phyloP scores from a whole-genome alignment of 352 stramenopile genomes.

The Phytophthora hybrid region DNA sequence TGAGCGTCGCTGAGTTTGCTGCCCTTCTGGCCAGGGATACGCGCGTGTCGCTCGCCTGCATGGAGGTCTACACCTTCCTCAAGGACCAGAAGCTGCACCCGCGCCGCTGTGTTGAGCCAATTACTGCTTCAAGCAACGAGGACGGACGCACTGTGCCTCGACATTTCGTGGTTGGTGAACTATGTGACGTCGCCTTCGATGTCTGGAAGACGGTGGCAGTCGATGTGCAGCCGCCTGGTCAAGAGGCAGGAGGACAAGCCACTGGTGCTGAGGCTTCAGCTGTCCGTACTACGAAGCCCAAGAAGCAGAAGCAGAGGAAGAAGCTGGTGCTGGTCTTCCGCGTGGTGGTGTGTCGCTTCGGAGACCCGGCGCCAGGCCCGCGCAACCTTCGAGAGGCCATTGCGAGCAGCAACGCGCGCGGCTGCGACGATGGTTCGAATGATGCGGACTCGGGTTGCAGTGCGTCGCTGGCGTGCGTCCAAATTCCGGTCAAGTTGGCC shows the following conservation, averaged over 20 bases:
- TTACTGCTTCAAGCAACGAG: neutral
- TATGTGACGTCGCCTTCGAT: constrained; percentile 55
- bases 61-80: constrained; percentile 68
- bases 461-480: constrained; percentile 1
- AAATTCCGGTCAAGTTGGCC: constrained; percentile 67
- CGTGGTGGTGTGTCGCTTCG: constrained; percentile 60
- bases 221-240: neutral
- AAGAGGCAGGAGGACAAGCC: neutral
- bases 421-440: neutral
- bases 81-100: constrained; percentile 77
- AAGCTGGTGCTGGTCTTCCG: constrained; percentile 60
- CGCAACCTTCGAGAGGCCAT: constrained; percentile 30
- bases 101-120: constrained; percentile 46
- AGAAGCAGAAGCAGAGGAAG: constrained; percentile 54
- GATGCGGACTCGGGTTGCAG: constrained; percentile 1
- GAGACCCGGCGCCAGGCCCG: constrained; percentile 43
- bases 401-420: constrained; percentile 10
- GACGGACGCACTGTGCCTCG: constrained; percentile 29
- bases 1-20: constrained; percentile 40
- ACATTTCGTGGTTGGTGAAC: constrained; percentile 23
- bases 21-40: constrained; percentile 38
- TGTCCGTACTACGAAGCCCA: constrained; percentile 15
- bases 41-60: constrained; percentile 47
- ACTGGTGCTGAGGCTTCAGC: neutral
- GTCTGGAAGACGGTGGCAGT: constrained; percentile 60